Conservation (phyloP, 2,329 filamentous ascomycete species). For the Aureobasidium vineae region DNA sequence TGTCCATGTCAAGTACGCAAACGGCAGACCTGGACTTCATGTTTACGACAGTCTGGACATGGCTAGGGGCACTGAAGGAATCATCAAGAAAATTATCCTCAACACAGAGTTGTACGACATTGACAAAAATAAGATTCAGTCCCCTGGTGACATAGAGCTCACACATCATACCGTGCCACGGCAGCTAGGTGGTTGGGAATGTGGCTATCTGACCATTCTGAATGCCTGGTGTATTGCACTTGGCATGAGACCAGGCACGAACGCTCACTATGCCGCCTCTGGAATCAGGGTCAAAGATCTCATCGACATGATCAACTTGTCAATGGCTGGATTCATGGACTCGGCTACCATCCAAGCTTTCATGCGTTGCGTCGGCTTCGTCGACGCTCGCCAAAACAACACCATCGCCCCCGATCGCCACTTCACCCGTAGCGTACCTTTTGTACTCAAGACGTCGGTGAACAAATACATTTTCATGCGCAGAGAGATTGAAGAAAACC, state of each 20-base stretch:
- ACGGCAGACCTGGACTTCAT: not conserved
- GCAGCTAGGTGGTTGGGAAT: not conserved
- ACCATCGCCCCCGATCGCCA: slow-evolving; percentile 8
- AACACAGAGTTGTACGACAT: not conserved
- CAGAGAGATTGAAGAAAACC: not conserved
- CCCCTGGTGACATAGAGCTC: not conserved
- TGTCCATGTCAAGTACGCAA: not conserved
- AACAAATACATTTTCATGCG: not conserved
- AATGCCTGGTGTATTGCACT: slow-evolving; percentile 20
- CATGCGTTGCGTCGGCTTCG: not conserved
- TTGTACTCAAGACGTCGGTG: not conserved
- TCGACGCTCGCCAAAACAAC: not conserved
- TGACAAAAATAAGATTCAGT: too few relatives aligned
- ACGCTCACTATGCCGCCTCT: not conserved
- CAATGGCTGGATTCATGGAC: slow-evolving; percentile 17
- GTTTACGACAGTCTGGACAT: not conserved
- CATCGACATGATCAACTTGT: slow-evolving; percentile 16
- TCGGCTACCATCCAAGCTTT: slow-evolving; percentile 19
- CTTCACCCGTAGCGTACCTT: slow-evolving; percentile 13
- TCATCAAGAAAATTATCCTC: not conserved
- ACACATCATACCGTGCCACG: not conserved
- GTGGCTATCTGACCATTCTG: slow-evolving; percentile 12
- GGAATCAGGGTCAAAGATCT: not conserved
- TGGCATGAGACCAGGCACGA: not conserved
- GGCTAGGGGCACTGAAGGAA: not conserved